Evolutionary conservation across 164 flowering plant species (phyloP).

Genomic region (Liquidambar formosana): DNA sequence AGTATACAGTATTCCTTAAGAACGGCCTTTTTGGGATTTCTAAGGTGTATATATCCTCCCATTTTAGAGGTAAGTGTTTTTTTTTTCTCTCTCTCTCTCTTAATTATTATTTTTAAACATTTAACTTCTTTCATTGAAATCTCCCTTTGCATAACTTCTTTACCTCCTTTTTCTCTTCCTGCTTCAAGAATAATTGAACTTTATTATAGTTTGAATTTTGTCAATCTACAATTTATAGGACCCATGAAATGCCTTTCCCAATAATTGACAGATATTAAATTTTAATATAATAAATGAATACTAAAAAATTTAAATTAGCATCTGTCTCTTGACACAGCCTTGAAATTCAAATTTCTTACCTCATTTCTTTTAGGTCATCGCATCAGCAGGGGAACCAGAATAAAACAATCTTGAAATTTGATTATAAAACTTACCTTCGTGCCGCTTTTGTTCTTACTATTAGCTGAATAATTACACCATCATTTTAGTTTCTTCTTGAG

Average conservation of each 20-base stretch:
- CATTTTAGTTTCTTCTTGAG: neutral
- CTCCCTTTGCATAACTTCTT: too few relatives aligned
- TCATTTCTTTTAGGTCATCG: neutral
- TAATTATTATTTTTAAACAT: neutral
- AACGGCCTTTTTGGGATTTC: conserved; percentile 89
- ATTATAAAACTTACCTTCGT: neutral
- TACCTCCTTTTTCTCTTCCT: neutral
- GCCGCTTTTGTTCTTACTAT: neutral
- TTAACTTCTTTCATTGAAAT: neutral
- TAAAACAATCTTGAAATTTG: too few relatives aligned
- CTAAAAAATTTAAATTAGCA: neutral
- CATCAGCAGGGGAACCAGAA: too few relatives aligned
- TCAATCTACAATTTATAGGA: conserved; percentile 1
- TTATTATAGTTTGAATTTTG: neutral
- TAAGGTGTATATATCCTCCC: conserved; percentile 69
- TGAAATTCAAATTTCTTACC: neutral
- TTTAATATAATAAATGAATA: neutral
- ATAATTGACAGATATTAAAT: neutral
- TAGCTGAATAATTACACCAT: neutral
- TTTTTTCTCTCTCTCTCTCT: too few relatives aligned
- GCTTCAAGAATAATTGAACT: neutral
- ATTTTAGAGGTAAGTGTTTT: conserved; percentile 83
- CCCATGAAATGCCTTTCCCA: neutral
- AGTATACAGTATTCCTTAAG: conserved; percentile 85
- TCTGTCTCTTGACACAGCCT: neutral